Evolutionary conservation across 2,329 filamentous ascomycete genomes (phyloP).

Genomic region (Thelonectria discophora): DNA sequence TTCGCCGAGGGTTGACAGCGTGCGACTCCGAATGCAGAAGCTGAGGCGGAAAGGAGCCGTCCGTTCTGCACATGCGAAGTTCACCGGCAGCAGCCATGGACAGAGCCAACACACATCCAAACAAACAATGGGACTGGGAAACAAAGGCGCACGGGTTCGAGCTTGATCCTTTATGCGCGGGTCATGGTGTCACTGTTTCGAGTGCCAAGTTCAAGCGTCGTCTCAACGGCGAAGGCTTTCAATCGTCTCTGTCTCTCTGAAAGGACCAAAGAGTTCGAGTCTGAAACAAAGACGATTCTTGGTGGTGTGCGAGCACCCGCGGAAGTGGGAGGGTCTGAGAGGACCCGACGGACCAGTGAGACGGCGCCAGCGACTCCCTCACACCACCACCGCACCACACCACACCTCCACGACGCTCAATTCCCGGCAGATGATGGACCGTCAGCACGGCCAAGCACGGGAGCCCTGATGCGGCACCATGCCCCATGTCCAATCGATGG

Average conservation of each 20-base stretch:
- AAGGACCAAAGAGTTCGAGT: slow-evolving; percentile 22
- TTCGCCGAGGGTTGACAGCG: slow-evolving; percentile 33
- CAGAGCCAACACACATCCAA: neutral
- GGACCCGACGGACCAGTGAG: slow-evolving; percentile 32
- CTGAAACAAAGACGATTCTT: slow-evolving; percentile 38
- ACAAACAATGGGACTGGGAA: slow-evolving; percentile 2
- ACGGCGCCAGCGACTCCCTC: slow-evolving; percentile 22
- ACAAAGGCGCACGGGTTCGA: neutral
- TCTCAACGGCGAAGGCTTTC: slow-evolving; percentile 1
- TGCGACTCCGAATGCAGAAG: neutral
- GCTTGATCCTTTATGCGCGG: neutral
- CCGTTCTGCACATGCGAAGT: neutral
- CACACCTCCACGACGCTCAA: slow-evolving; percentile 8
- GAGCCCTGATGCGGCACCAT: too few relatives aligned
- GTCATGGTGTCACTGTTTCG: neutral
- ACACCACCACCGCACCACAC: slow-evolving; percentile 32
- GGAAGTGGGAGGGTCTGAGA: neutral
- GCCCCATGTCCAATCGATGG: slow-evolving; percentile 12
- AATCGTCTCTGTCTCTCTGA: too few relatives aligned
- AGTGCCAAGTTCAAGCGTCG: too few relatives aligned
- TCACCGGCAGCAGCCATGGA: neutral
- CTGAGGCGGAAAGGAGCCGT: too few relatives aligned
- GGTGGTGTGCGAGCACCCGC: slow-evolving; percentile 11
- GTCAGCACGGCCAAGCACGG: too few relatives aligned
- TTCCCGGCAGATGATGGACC: slow-evolving; percentile 7